Base-by-base conservation (phyloP, 176 grass and related monocot species). In the Pontederia crassipes region DNA sequence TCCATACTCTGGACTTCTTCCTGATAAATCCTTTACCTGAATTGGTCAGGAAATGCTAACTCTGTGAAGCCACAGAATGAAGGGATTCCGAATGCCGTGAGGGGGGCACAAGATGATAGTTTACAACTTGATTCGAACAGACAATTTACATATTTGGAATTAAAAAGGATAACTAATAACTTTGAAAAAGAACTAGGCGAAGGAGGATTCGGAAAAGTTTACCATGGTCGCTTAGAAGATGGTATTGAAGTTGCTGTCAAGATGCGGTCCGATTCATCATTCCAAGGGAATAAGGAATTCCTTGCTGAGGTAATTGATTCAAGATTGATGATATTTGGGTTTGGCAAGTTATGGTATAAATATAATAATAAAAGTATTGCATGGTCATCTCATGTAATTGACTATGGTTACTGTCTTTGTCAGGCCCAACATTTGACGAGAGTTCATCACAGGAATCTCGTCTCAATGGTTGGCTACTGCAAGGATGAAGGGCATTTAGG, bases 401-500 rank as follows among this genome's bases (percentile, higher is more conserved):
- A 60, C 32, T 40, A 40, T 40, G 2, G 32, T 40, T 40, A 4
- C 32, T 40, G 32, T 40, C 2, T 57, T 9, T 56, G 76, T 65
- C 65, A 89, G 85, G 80, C 76, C 17, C 64, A 67, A 14, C 47
- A 71, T 14, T 35, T 89, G 59, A 71, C 61, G 9, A 83, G 69
- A 54, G 68, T 89, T 58, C 85, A 78, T 73, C 85, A 89, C 55
- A 89, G 65, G 69, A 80, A 75, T 50, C 46, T 89, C 28, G 77
- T 89, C 26, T 80, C 77, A 53, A 61, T 89, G 80, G 54, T 83
- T 24, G 85, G 85, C 6, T 83, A 89, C 58, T 83, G 73, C 71
- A 80, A 74, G 58, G 77, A 89, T 59, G 74, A 65, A 14, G 59
- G 77, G 8, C 61, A 71, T 17, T 62, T 72, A 2, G 85, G 72